Percentiles rank a stretch among this genome's conserved stretches.
Evolutionary conservation across 768 basidiomycete genomes (phyloP).

Genomic region (Tremella fuciformis): DNA sequence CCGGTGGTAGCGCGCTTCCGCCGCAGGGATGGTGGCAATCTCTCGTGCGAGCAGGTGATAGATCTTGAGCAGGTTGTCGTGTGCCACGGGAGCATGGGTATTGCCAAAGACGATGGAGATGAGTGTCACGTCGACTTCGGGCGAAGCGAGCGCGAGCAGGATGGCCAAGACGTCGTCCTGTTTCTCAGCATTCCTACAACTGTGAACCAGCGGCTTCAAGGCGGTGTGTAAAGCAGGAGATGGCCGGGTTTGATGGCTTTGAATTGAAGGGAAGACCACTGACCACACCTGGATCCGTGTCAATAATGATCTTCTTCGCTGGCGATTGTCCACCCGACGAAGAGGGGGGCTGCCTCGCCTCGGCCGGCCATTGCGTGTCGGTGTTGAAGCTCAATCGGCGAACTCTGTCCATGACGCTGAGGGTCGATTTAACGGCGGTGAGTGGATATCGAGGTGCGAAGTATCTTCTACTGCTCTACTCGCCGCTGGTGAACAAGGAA

Average conservation of each 20-base stretch:
- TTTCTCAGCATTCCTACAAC: too few relatives aligned
- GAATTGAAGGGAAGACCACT: too few relatives aligned
- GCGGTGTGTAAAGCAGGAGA: too few relatives aligned
- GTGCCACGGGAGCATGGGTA: constrained; percentile 48
- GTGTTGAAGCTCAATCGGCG: neutral
- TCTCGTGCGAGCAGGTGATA: constrained; percentile 65
- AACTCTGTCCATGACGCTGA: neutral
- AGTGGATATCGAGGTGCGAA: too few relatives aligned
- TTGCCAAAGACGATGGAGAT: constrained; percentile 68
- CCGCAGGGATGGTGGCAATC: constrained; percentile 57
- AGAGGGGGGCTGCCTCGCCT: neutral
- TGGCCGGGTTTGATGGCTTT: too few relatives aligned
- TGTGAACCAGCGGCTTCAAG: too few relatives aligned
- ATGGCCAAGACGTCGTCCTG: constrained; percentile 51
- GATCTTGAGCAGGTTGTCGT: constrained; percentile 70
- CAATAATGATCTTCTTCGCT: constrained; percentile 43
- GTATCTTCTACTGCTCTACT: too few relatives aligned
- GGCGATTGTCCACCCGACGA: neutral
- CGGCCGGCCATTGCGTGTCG: neutral
- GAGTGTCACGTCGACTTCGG: constrained; percentile 75
- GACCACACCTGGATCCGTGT: constrained; percentile 50
- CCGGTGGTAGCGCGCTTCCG: constrained; percentile 63
- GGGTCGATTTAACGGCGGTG: too few relatives aligned
- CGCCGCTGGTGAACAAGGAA: too few relatives aligned
- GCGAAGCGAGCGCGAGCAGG: constrained; percentile 53